Evolutionary conservation across 1,284 basidiomycete species (phyloP), one percentile per base, ranked within the genome.

Genomic region (Coniophora puteana): DNA sequence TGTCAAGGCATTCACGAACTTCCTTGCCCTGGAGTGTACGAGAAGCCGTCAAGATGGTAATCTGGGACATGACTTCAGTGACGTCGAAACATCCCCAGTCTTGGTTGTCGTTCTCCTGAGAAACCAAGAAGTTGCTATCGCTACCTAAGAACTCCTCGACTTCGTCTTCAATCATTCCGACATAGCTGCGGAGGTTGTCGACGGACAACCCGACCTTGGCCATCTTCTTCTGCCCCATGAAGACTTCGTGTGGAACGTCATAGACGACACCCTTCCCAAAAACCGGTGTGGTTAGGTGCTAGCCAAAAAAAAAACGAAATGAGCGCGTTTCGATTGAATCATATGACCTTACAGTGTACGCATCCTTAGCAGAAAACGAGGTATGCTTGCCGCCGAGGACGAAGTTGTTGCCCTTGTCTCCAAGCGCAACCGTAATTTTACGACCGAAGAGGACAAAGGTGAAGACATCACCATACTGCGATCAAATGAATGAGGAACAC

Each of bases 151-250:
- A 93, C 33, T 80, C 66, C 35, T 80, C 72, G 38, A 91, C 83
- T 64, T 97, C 94, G 27, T 88, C 72, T 45, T 85, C 82, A 52
- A 99, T 92, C 80, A 97, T 87, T 39, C 83, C 81, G 26, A 96
- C 87, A 58, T 99, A 99, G 30, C 81, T 76, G 27, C 85, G 80
- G 66, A 99, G 86, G 61, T 96, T 95, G 24, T 99, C 95, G 16
- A 79, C 81, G 8, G 92, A 89, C 8, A 99, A 78, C 30, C 95
- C 94, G 51, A 93, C 85, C 69, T 95, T 96, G 65, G 94, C 84
- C 51, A 99, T 97, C 64, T 89, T 90, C 76, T 99, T 99, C 66
- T 99, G 96, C 61, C 99, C 94, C 95, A 99, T 99, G 62, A 99
- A 84, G 38, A 92, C 74, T 42, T 93, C 87, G 63, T 99, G 99